Evolutionary conservation across 2,329 filamentous ascomycete species (phyloP), one percentile per base, ranked within the genome.

Genomic region (Pestalotiopsis sp.): DNA sequence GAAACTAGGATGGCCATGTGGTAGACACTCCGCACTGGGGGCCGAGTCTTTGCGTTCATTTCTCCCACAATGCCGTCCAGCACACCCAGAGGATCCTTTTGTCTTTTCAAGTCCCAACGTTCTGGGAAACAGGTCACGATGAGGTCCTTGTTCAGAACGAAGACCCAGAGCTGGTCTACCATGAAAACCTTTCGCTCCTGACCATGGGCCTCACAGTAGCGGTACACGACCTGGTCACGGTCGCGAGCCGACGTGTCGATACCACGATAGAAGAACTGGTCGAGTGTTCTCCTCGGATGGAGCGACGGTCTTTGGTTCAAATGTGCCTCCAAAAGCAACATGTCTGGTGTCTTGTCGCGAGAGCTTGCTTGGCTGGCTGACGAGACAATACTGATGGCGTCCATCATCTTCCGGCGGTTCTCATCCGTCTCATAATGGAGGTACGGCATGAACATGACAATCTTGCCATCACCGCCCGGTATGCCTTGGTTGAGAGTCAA

Each of bases 81-180:
- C 1, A 91, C 87, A 68, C 91, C 90, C 13, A 91, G 77, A 1
- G 88, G 88, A 68, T 91, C 88, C 66, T 66, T 68, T 7, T 89
- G 88, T 65, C 86, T 86, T 0, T 87, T 88, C 74, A 90, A 88
- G 39, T 86, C 81, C 86, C 86, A 89, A 4, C 86, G 80, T 70
- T 88, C 84, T 2, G 87, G 87, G 68, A 89, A 89, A 66, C 85
- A 84, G 0, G 87, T 88, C 12, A 92, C 83, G 20, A 92, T 84
- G 17, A 91, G 78, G 68, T 90, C 88, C 68, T 78, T 81, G 68
- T 86, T 80, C 1, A 91, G 74, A 3, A 90, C 82, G 87, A 88
- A 91, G 75, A 91, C 85, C 90, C 90, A 92, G 1, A 92, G 79
- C 72, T 92, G 90, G 74, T 92, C 90, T 0, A 92, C 89, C 89